Evolutionary conservation across 2,329 filamentous ascomycete species (phyloP).

Genomic region (Teratosphaeria zuluensis): DNA sequence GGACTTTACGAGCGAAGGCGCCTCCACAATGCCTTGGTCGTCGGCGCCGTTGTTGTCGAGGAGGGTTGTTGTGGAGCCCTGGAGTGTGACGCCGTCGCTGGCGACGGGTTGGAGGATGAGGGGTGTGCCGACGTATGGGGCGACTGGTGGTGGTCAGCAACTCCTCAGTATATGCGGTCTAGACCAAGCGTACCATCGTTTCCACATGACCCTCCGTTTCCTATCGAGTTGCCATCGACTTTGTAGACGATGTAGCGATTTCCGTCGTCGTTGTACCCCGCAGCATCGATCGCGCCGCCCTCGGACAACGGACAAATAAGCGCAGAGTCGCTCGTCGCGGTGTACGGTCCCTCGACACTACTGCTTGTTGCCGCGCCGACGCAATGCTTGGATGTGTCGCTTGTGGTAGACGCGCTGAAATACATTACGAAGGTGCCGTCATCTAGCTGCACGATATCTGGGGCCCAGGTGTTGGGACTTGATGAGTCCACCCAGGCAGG

Average conservation of each 20-base stretch:
- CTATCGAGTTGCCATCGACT: constrained; percentile 21
- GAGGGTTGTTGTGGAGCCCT: constrained; percentile 13
- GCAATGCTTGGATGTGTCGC: constrained; percentile 19
- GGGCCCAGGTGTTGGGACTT: constrained; percentile 49
- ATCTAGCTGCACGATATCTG: constrained; percentile 44
- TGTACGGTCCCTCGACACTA: constrained; percentile 19
- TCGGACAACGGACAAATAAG: constrained; percentile 18
- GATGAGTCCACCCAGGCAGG: constrained; percentile 43
- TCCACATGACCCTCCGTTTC: constrained; percentile 18
- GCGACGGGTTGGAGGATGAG: constrained; percentile 23
- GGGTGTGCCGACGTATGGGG: constrained; percentile 22
- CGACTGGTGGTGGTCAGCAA: constrained; percentile 9
- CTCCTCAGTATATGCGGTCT: not conserved
- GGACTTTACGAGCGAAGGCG: constrained; percentile 20
- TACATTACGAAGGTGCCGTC: constrained; percentile 22
- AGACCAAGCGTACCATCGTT: constrained; percentile 10
- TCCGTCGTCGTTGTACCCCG: constrained; percentile 19
- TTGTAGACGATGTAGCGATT: constrained; percentile 23
- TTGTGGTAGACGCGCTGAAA: constrained; percentile 19
- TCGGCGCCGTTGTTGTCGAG: constrained; percentile 9
- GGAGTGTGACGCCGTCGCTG: constrained; percentile 21
- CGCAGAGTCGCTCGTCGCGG: constrained; percentile 7
- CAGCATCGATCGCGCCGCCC: constrained; percentile 23
- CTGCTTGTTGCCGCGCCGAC: constrained; percentile 19
- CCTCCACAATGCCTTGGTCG: constrained; percentile 26